Base-by-base conservation (phyloP, 2,329 filamentous ascomycete genomes). In the Calonectria pseudoreteaudii region DNA sequence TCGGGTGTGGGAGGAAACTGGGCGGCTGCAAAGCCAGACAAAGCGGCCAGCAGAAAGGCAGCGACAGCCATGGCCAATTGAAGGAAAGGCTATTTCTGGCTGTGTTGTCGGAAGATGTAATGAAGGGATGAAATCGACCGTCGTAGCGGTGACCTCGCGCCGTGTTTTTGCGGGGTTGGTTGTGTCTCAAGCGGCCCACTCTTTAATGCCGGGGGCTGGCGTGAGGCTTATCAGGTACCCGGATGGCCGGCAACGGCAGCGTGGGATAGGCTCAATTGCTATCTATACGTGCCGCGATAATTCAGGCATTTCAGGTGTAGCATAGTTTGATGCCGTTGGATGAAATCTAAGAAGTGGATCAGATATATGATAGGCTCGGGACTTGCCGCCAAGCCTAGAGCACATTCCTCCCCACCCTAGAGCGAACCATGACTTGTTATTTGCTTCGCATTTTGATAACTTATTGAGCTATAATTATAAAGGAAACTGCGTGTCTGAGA, bases 1-100 rank as follows among this genome's bases (percentile, higher is more conserved):
- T 71, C 56, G 6, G 78, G 79, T 23, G 67, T 47, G 1, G 78
- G 77, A 20, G 79, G 79, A 30, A 80, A 81, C 20, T 81, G 79
- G 18, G 78, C 78, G 16, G 47, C 20, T 4, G 66, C 68, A 9
- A 74, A 13, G 44, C 72, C 38, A 18, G 66, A 58, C 36, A 70
- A 64, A 28, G 62, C 64, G 4, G 50, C 41, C 16, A 73, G 13
- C 9, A 66, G 16, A 10, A 73, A 2, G 2, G 23, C 28, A 0
- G 26, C 14, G n/a, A 66, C 36, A 23, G 30, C 16, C 66, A 73
- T 66, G 68, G 14, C 14, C 41, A 23, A 31, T 16, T 41, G 28
- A 66, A 3, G 20, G 13, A 20, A 34, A 18, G 23, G 41, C 34
- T 20, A 14, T 44, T 20, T 20, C 18, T 18, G 14, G 28, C 44